Conservation (phyloP, 306 rosid species). For the Cicer chorassanicum region DNA sequence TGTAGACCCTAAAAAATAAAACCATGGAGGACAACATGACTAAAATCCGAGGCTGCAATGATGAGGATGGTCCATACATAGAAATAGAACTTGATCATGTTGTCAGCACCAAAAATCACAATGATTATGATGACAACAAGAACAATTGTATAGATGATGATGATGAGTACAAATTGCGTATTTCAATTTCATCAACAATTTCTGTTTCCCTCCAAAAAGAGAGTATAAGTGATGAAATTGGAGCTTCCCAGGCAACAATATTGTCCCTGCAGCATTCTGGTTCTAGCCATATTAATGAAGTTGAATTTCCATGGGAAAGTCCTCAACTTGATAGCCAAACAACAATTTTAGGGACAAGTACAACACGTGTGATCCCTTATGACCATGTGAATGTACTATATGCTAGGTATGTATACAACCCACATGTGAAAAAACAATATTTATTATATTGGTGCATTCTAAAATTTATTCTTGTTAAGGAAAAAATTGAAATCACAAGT, state of each 20-base stretch:
- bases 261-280: conserved; percentile 12
- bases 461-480: background rate
- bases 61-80: conserved; percentile 53
- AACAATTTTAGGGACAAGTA: background rate
- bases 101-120: background rate
- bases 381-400: background rate
- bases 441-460: background rate
- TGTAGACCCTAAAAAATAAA: background rate
- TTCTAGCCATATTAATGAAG: background rate
- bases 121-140: conserved; percentile 12
- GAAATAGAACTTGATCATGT: conserved; percentile 50
- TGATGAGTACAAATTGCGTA: conserved; percentile 46
- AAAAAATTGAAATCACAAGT: background rate
- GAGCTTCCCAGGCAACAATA: background rate
- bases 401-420: conserved; percentile 35
- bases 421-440: background rate
- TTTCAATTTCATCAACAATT: conserved; percentile 60
- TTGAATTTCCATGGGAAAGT: conserved; percentile 22
- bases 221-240: background rate
- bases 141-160: conserved; percentile 5
- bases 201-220: conserved; percentile 41
- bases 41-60: conserved; percentile 7
- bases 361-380: background rate
- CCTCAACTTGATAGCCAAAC: conserved; percentile 8
- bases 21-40: background rate